phyloP scores from a whole-genome alignment of 345 rosid species.

The Noccaea bulbosa region DNA sequence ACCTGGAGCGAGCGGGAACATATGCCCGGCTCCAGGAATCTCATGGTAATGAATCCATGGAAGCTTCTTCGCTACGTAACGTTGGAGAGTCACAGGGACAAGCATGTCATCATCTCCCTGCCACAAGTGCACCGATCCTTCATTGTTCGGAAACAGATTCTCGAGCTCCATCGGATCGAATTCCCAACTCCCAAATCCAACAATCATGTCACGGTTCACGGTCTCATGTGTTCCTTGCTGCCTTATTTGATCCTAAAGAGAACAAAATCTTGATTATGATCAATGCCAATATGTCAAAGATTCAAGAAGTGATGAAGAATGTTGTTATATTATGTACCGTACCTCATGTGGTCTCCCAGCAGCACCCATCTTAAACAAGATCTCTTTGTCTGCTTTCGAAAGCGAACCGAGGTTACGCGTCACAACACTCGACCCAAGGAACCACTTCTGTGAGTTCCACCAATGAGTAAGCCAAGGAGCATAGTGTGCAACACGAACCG shows the following conservation, averaged over 20 bases:
- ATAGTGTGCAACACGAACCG: slow-evolving; percentile 62
- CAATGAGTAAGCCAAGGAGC: slow-evolving; percentile 69
- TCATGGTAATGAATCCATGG: slow-evolving; percentile 71
- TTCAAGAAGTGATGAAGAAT: slow-evolving; percentile 6
- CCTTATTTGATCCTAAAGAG: slow-evolving; percentile 38
- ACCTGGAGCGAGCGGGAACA: slow-evolving; percentile 53
- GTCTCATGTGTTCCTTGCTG: slow-evolving; percentile 69
- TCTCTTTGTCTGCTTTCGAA: slow-evolving; percentile 51
- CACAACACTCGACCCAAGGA: slow-evolving; percentile 51
- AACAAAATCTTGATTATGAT: not conserved
- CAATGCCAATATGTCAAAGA: not conserved
- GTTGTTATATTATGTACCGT: slow-evolving; percentile 11
- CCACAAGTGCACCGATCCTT: slow-evolving; percentile 65
- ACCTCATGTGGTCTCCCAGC: slow-evolving; percentile 36
- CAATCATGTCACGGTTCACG: slow-evolving; percentile 54
- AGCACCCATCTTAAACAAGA: slow-evolving; percentile 37
- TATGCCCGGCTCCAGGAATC: slow-evolving; percentile 60
- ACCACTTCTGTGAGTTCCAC: slow-evolving; percentile 74
- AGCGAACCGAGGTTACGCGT: slow-evolving; percentile 35
- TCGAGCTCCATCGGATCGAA: slow-evolving; percentile 59
- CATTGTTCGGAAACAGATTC: slow-evolving; percentile 52
- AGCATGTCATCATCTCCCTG: slow-evolving; percentile 64
- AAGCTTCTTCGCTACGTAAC: slow-evolving; percentile 54
- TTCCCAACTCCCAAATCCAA: slow-evolving; percentile 64
- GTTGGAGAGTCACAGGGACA: slow-evolving; percentile 58